Evolutionary conservation across 2,329 filamentous ascomycete species (phyloP).

Genomic region (Calonectria fujianensis): DNA sequence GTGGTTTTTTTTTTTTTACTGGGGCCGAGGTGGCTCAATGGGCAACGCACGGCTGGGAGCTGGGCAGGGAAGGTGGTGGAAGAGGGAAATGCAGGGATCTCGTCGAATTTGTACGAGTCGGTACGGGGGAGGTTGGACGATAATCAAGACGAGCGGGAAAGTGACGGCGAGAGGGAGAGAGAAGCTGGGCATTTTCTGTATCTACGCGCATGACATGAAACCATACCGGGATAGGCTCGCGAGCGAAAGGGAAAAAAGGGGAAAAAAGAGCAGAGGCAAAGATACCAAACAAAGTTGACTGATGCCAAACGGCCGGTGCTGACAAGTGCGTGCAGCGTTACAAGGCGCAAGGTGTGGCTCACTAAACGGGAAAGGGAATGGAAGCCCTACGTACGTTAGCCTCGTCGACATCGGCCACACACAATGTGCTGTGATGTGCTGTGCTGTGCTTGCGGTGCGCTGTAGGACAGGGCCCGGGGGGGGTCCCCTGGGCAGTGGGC

Average conservation of each 20-base stretch:
- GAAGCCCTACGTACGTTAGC: slow-evolving; percentile 40
- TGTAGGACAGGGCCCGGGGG: slow-evolving; percentile 27
- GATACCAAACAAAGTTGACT: slow-evolving; percentile 34
- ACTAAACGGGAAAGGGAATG: slow-evolving; percentile 37
- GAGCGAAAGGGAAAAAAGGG: not conserved
- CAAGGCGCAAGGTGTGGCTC: slow-evolving; percentile 35
- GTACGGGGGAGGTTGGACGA: slow-evolving; percentile 1
- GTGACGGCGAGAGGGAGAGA: not conserved
- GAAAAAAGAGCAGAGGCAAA: slow-evolving; percentile 28
- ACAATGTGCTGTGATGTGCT: slow-evolving; percentile 21
- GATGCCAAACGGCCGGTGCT: slow-evolving; percentile 13
- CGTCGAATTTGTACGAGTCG: slow-evolving; percentile 24
- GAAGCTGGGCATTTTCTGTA: slow-evolving; percentile 18
- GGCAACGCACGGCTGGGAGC: slow-evolving; percentile 38
- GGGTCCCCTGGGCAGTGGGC: slow-evolving; percentile 1
- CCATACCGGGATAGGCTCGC: not conserved
- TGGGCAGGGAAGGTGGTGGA: slow-evolving; percentile 37
- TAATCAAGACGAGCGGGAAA: slow-evolving; percentile 1
- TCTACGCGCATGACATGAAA: slow-evolving; percentile 25
- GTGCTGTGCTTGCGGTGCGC: slow-evolving; percentile 15
- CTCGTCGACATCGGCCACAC: slow-evolving; percentile 34
- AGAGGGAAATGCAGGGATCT: slow-evolving; percentile 33
- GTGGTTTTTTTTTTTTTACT: slow-evolving; percentile 29
- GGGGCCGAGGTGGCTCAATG: slow-evolving; percentile 42
- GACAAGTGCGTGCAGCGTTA: slow-evolving; percentile 22